Conservation (phyloP, 768 basidiomycete genomes). For the Mrakia hoshinonis region DNA sequence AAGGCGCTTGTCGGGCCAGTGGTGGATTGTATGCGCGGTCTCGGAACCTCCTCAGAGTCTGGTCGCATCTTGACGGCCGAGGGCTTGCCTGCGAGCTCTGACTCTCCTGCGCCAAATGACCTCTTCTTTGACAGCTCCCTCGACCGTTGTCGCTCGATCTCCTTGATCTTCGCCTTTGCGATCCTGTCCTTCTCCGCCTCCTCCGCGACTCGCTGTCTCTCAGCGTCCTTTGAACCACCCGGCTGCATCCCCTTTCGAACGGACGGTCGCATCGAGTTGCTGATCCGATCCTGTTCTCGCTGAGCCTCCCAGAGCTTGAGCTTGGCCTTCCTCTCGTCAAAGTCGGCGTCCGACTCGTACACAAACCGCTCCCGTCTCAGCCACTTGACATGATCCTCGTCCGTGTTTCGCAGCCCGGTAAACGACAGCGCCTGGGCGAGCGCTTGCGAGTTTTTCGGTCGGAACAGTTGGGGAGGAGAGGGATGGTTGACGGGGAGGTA, state of each 20-base stretch:
- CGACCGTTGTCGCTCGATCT: no score
- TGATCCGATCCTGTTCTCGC: not conserved
- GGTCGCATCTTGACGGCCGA: not conserved
- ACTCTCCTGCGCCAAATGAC: no score
- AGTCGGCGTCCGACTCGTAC: not conserved
- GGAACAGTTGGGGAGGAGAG: not conserved
- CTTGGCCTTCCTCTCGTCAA: not conserved
- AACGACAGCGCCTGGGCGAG: not conserved
- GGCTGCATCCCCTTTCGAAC: not conserved
- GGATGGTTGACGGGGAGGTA: slow-evolving; percentile 4
- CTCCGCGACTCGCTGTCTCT: not conserved
- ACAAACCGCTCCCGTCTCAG: not conserved
- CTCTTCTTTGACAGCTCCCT: no score
- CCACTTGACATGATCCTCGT: not conserved
- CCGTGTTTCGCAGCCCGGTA: not conserved
- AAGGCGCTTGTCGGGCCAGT: not conserved
- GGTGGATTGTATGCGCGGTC: not conserved
- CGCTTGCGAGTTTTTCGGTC: not conserved
- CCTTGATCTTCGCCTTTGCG: not conserved
- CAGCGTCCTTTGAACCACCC: not conserved
- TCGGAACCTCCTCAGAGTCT: not conserved
- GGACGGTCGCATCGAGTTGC: not conserved
- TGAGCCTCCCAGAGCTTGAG: not conserved
- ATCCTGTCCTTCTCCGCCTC: not conserved
- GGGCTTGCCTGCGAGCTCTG: not conserved